These are phyloP conservation scores for Podosphaera xanthii DNA, from an alignment of 2,329 filamentous ascomycete genomes.

Conservation along the genomic window DNA sequence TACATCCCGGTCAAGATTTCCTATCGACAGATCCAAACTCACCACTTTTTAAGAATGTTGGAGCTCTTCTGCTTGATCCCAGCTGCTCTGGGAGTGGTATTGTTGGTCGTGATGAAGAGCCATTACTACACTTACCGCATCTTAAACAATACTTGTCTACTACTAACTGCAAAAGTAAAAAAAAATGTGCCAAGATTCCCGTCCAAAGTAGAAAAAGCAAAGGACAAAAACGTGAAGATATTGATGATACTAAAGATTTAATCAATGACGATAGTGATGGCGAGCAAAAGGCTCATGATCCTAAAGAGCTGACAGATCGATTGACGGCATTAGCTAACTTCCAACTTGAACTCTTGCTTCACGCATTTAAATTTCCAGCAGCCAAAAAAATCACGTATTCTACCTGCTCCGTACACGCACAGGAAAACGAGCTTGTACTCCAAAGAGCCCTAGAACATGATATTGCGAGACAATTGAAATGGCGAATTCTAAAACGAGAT, in stretches of 20 bases:
- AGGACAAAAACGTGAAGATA: slow-evolving; percentile 15
- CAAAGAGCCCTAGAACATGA: slow-evolving; percentile 44
- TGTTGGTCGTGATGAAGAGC: slow-evolving; percentile 62
- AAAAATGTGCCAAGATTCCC: slow-evolving; percentile 9
- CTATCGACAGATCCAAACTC: slow-evolving; percentile 46
- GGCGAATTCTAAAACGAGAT: slow-evolving; percentile 49
- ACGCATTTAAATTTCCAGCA: slow-evolving; percentile 62
- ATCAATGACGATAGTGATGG: slow-evolving; percentile 31
- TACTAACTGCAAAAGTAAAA: slow-evolving; percentile 10
- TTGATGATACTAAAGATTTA: slow-evolving; percentile 14
- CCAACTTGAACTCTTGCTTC: slow-evolving; percentile 59
- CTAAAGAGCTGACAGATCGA: slow-evolving; percentile 36
- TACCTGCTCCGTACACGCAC: slow-evolving; percentile 69
- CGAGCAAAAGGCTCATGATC: slow-evolving; percentile 8
- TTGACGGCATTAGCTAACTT: slow-evolving; percentile 56
- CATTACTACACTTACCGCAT: slow-evolving; percentile 37
- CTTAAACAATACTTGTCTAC: slow-evolving; percentile 9
- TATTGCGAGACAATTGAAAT: slow-evolving; percentile 42
- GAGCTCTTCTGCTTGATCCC: slow-evolving; percentile 66
- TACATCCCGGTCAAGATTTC: slow-evolving; percentile 63
- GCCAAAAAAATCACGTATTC: slow-evolving; percentile 69
- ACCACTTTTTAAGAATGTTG: slow-evolving; percentile 43
- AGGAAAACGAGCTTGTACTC: slow-evolving; percentile 80
- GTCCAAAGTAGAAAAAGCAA: slow-evolving; percentile 7
- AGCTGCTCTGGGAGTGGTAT: slow-evolving; percentile 95